A percentile compares a stretch with the other conserved stretches of the same genome.
phyloP scores from a whole-genome alignment of 352 stramenopile species.

The Globisporangium viniferum region DNA sequence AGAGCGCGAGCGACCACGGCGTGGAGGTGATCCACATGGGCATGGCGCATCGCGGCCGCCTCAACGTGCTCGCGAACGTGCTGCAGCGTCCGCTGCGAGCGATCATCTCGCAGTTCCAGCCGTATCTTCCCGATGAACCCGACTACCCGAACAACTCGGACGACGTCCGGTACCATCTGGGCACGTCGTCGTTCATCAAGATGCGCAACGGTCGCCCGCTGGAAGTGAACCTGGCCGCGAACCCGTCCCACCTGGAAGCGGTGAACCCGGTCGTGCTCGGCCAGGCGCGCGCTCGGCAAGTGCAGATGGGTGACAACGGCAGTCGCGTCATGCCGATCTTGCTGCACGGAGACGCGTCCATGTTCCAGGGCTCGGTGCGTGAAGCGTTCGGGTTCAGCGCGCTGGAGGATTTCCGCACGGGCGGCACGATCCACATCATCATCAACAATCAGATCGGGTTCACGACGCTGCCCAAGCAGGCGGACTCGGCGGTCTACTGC shows the following conservation, averaged over 20 bases:
- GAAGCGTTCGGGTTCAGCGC: constrained; percentile 84
- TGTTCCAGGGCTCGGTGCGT: constrained; percentile 75
- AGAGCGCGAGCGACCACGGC: constrained; percentile 93
- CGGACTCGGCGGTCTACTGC: constrained; percentile 96
- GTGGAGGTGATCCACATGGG: constrained; percentile 98
- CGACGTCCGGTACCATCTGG: constrained; percentile 87
- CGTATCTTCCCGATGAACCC: constrained; percentile 79
- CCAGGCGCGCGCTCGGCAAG: constrained; percentile 94
- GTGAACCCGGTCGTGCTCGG: constrained; percentile 97
- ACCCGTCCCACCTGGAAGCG: constrained; percentile 99
- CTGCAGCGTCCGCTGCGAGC: constrained; percentile 95
- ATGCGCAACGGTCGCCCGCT: constrained; percentile 63
- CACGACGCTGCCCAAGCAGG: constrained; percentile 98
- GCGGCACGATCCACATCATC: constrained; percentile 98
- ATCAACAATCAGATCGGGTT: constrained; percentile 99
- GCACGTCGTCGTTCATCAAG: constrained; percentile 67
- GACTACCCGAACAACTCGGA: constrained; percentile 88
- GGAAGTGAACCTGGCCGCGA: constrained; percentile 92
- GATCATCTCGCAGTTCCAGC: constrained; percentile 91
- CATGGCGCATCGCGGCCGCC: constrained; percentile 97
- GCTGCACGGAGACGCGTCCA: constrained; percentile 94
- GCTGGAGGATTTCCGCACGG: constrained; percentile 94
- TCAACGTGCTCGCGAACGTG: constrained; percentile 99
- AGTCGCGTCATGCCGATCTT: constrained; percentile 95
- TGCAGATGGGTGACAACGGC: constrained; percentile 69